Evolutionary conservation across 805 yeast genomes (phyloP), one percentile per base, ranked within the genome.

Genomic region (Diddensiella santjacobensis): DNA sequence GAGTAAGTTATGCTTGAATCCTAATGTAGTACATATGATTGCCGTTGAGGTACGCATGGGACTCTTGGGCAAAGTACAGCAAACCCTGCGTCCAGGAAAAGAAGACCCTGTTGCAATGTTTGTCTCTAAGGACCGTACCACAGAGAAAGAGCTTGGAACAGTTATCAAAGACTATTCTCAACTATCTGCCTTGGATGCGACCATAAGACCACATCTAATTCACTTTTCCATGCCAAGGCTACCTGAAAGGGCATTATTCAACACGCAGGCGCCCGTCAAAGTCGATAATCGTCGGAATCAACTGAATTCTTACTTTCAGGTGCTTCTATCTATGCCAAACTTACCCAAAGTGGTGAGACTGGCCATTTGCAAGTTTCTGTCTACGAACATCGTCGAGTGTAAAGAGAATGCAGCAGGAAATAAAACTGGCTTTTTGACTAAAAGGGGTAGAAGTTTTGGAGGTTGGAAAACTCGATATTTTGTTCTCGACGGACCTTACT

Each of bases 401-500:
- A 54, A 60, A 17, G 58, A 55, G 20, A 64, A 58, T 49, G 47
- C 71, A 48, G 84, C 82, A 1, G 75, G 77, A 1, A 61, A 69
- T 29, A 81, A 80, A 59, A 85, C 82, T 61, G 90, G 91, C 0
- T 79, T 74, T 58, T 65, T 86, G 41, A 66, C 84, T 11, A 75
- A 86, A 51, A 72, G 84, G 40, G 78, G 80, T 45, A 82, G 83
- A 57, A 83, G 87, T 5, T 67, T 81, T 46, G 83, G 83, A 2
- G 69, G 71, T 26, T 85, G 95, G 95, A 83, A 80, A 59, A 73
- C 79, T 3, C 67, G 87, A 44, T 83, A 83, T 73, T 84, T 84
- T 62, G 79, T 78, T 38, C 72, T 83, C 17, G 83, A 80, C 50
- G 83, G 83, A 0, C 79, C 81, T 2, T 65, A 61, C 24, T 66